Evolutionary conservation across 169 alveolate genomes (phyloP).

Genomic region (Perkinsus chesapeaki): DNA sequence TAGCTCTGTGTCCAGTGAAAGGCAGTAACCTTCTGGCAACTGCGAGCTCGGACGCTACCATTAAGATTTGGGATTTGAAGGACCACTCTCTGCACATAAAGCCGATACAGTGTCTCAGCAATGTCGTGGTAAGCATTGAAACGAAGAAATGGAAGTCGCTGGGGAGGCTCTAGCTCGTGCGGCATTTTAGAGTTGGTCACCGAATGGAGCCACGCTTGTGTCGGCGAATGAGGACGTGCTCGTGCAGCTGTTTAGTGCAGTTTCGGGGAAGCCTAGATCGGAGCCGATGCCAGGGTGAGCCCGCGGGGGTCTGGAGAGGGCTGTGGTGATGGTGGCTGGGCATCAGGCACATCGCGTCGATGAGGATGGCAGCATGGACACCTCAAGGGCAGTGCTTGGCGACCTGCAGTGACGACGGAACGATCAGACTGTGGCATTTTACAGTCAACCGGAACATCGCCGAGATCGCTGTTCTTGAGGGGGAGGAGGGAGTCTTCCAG

Average conservation of each 20-base stretch:
- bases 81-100: constrained; percentile 8
- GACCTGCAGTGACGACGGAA: constrained; percentile 28
- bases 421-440: constrained; percentile 25
- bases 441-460: constrained; percentile 32
- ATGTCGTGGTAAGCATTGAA: constrained; percentile 16
- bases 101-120: constrained; percentile 31
- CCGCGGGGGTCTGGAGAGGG: background rate
- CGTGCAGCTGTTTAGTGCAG: constrained; percentile 33
- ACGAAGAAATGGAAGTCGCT: background rate
- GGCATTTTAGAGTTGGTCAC: constrained; percentile 24
- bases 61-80: constrained; percentile 13
- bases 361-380: constrained; percentile 27
- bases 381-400: constrained; percentile 23
- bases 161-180: background rate
- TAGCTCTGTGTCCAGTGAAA: background rate
- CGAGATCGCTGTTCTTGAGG: constrained; percentile 31
- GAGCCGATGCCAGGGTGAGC: constrained; percentile 26
- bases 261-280: constrained; percentile 34
- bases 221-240: constrained; percentile 30
- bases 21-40: background rate
- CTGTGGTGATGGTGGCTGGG: background rate
- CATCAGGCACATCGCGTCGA: constrained; percentile 27
- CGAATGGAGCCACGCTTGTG: constrained; percentile 18
- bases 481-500: constrained; percentile 31
- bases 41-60: background rate